Conservation (phyloP, 208 protist genomes). For the Trypanosoma platydactyli region DNA sequence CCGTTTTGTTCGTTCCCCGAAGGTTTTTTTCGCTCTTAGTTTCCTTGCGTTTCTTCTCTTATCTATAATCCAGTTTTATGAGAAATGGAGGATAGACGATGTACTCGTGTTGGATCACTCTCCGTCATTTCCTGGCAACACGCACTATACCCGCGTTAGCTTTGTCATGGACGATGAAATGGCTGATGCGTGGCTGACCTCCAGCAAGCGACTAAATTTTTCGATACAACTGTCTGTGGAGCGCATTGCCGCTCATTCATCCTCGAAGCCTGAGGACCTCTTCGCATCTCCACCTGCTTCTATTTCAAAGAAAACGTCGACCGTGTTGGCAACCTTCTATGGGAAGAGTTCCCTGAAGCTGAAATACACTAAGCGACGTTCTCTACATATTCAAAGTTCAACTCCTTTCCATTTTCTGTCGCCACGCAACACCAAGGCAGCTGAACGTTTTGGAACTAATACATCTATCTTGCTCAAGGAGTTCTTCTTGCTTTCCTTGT, state of each 20-base stretch:
- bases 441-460: neutral
- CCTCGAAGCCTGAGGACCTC: neutral
- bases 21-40: conserved; percentile 2
- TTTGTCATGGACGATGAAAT: conserved; percentile 22
- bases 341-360: conserved; percentile 33
- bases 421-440: neutral
- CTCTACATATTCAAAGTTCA: conserved; percentile 23
- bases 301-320: neutral
- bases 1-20: neutral
- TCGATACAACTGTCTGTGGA: conserved; percentile 14
- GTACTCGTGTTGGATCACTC: neutral
- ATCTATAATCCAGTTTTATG: too few species aligned
- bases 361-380: conserved; percentile 25
- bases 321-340: conserved; percentile 27
- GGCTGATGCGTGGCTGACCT: conserved; percentile 20
- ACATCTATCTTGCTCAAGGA: conserved; percentile 15
- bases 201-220: conserved; percentile 12
- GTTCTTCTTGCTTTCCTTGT: conserved; percentile 37
- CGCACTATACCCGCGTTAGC: conserved; percentile 14
- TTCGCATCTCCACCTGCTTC: neutral
- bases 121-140: neutral
- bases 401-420: conserved; percentile 11
- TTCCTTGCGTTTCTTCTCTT: neutral
- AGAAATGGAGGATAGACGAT: too few species aligned
- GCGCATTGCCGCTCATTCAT: neutral